A percentile compares a stretch with the other conserved stretches of the same genome.
phyloP scores from a whole-genome alignment of 768 basidiomycete genomes.

The Phylloporus sp. region DNA sequence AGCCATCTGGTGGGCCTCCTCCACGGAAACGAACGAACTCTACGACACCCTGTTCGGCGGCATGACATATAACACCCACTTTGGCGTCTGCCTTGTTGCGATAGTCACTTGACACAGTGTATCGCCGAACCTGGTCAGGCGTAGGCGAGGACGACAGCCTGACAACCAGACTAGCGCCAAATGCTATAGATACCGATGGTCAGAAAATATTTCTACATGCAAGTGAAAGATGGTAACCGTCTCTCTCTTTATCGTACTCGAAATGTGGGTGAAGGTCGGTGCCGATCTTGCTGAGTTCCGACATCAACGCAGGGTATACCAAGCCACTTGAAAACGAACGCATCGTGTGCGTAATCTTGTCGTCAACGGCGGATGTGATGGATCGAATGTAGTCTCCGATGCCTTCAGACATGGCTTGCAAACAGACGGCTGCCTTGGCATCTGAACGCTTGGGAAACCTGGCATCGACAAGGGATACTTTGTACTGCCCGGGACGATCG shows the following conservation, averaged over 20 bases:
- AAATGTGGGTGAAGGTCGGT: conserved; percentile 38
- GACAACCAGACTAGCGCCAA: conserved; percentile 49
- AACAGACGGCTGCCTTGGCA: conserved; percentile 65
- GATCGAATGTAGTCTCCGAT: conserved; percentile 53
- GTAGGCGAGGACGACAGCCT: conserved; percentile 33
- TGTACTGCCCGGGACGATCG: conserved; percentile 46
- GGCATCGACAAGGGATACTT: conserved; percentile 61
- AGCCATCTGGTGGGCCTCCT: conserved; percentile 37
- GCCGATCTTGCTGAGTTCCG: conserved; percentile 45
- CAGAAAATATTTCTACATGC: neutral
- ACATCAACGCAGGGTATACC: conserved; percentile 42
- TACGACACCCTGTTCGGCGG: conserved; percentile 52
- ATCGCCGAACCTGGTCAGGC: conserved; percentile 39
- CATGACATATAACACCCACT: conserved; percentile 49
- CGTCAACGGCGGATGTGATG: conserved; percentile 40
- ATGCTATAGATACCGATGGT: conserved; percentile 37
- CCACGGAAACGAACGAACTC: conserved; percentile 60
- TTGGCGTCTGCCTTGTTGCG: conserved; percentile 60
- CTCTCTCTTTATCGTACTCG: conserved; percentile 42
- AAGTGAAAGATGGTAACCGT: conserved; percentile 39
- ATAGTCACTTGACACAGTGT: conserved; percentile 47
- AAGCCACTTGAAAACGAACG: conserved; percentile 42
- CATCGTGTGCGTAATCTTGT: conserved; percentile 43
- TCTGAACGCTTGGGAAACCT: conserved; percentile 57
- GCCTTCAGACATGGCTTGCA: conserved; percentile 63